A percentile compares a stretch with the other conserved stretches of the same genome.
phyloP scores from a whole-genome alignment of 257 asterid genomes.

The Ligustrum vulgare region DNA sequence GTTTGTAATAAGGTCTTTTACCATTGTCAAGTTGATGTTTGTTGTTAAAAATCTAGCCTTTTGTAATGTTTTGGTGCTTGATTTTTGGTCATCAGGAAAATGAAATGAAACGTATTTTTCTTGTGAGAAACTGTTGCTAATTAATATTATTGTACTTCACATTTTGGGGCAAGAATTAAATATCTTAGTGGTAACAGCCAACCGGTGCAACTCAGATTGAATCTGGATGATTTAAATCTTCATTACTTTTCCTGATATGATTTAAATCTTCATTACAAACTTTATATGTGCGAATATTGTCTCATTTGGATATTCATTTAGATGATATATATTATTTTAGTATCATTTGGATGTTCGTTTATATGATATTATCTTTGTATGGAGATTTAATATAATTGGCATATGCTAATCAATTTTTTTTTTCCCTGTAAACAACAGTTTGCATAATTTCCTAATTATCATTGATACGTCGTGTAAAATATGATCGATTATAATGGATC shows the following conservation, averaged over 20 bases:
- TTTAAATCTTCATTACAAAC: too few species aligned
- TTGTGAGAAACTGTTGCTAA: background rate
- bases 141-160: background rate
- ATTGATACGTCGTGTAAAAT: background rate
- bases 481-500: background rate
- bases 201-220: too few species aligned
- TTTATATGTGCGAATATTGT: background rate
- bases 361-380: too few species aligned
- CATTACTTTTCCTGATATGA: too few species aligned
- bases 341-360: background rate
- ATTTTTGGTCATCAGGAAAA: background rate
- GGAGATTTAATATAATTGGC: background rate
- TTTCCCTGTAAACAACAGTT: background rate
- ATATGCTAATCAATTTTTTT: background rate
- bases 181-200: too few species aligned
- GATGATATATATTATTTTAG: background rate
- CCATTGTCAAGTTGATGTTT: background rate
- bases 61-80: background rate
- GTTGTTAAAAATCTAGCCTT: background rate
- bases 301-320: background rate
- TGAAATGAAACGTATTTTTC: too few species aligned
- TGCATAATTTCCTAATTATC: background rate
- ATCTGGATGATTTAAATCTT: too few species aligned
- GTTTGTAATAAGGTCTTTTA: background rate
- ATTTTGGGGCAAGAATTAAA: too few species aligned